These are phyloP conservation scores for Setomelanomma holmii DNA, from an alignment of 2,329 filamentous ascomycete species.

Conservation along the genomic window DNA sequence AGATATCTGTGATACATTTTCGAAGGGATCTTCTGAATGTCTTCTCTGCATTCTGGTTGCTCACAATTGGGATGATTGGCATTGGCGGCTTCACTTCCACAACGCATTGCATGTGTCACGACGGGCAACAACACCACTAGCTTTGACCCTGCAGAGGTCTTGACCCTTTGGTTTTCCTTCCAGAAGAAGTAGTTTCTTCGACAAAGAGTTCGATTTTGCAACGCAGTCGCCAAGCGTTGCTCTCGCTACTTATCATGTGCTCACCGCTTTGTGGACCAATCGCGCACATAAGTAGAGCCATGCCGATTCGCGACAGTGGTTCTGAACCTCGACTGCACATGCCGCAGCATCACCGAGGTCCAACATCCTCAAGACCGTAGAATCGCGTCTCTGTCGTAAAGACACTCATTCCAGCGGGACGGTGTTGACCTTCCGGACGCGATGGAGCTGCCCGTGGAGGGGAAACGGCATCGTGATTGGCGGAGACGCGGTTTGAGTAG, in stretches of 20 bases:
- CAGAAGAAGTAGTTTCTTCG: too few species aligned
- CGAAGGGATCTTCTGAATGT: too few species aligned
- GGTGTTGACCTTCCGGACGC: slow-evolving; percentile 28
- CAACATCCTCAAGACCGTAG: slow-evolving; percentile 5
- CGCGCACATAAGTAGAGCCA: slow-evolving; percentile 23
- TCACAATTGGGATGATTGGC: too few species aligned
- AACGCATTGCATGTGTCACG: too few species aligned
- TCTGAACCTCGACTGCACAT: slow-evolving; percentile 3
- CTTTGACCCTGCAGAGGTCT: too few species aligned
- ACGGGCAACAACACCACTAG: too few species aligned
- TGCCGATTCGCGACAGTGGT: not conserved
- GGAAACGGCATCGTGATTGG: slow-evolving; percentile 33
- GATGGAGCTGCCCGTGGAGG: slow-evolving; percentile 35
- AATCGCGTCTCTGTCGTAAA: slow-evolving; percentile 7
- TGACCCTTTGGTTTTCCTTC: too few species aligned
- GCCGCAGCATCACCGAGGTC: slow-evolving; percentile 12
- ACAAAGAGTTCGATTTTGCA: too few species aligned
- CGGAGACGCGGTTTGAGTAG: slow-evolving; percentile 16
- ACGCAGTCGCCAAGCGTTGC: slow-evolving; percentile 12
- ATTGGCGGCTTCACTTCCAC: too few species aligned
- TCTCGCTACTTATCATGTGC: slow-evolving; percentile 8
- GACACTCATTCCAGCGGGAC: slow-evolving; percentile 16
- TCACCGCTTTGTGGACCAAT: slow-evolving; percentile 37
- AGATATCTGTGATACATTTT: too few species aligned
- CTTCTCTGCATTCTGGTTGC: too few species aligned